Base-by-base conservation (phyloP, 371 early-diverging fungal genomes). In the Batkoa obscura region DNA sequence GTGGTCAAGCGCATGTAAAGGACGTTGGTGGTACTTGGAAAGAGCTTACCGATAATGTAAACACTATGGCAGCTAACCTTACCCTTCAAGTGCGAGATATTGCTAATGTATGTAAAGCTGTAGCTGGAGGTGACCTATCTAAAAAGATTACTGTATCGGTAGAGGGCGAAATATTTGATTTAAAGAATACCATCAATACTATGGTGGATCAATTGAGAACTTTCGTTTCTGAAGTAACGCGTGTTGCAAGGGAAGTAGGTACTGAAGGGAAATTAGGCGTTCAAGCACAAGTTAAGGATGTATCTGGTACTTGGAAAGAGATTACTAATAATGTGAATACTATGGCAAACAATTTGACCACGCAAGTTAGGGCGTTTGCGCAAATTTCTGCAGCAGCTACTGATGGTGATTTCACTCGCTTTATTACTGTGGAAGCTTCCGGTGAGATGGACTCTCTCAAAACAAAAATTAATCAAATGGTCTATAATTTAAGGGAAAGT, bases 371-470 rank as follows among this genome's bases (percentile, higher is more conserved):
- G 42, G 78, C 78, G 0, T 78, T 75, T 60, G 75, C 75, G 15
- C 73, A 75, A 38, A 77, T 77, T 48, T 74, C 75, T 17, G 72
- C 73, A 4, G 74, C 78, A 10, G 78, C 78, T 66, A 73, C 80
- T 1, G 75, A 69, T n/a, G 80, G 79, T 17, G 79, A 81, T 61
- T 80, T 75, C 50, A 74, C 76, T 6, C 68, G 69, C 13, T 65
- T 77, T 59, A 81, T 83, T 55, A 83, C 80, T 1, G 75, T 81
- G 2, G 78, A 80, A 58, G 82, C 82, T 0, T 74, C 75, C 32
- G 82, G 82, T 56, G 82, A 83, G 68, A 81, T 81, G 82, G 81
- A 81, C 41, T 74, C 81, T 31, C 70, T 84, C 54, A 82, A 84
- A 62, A 78, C 80, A 35, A 81, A 82, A 68, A 82, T 84, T 58